Base-by-base conservation (phyloP, 257 asterid genomes). In the Rehmannia glutinosa region DNA sequence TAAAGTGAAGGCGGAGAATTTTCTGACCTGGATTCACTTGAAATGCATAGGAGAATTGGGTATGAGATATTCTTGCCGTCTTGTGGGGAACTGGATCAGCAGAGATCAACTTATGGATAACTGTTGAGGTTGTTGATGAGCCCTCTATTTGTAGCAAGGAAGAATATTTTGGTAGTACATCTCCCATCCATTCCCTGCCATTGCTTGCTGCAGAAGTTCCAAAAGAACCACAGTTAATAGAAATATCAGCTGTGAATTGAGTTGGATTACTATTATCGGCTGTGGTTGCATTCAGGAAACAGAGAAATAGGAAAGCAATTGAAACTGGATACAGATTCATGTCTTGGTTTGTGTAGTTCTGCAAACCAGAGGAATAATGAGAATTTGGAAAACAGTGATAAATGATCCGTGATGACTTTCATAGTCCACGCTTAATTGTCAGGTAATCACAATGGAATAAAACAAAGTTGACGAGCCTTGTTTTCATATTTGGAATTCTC, bases 121-220 rank as follows among this genome's bases (percentile, higher is more conserved):
- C n/a, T n/a, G n/a, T n/a, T n/a, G n/a, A n/a, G 46, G 73, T 68
- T 13, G 77, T 54, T 20, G 87, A 83, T 46, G 56, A 68, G 15
- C 92, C 92, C 11, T 63, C 76, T 15, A 83, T 8, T 21, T 52
- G 74, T 10, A 77, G 60, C 25, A 43, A 39, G 27, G 56, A 24
- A 19, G 80, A 35, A 19, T 45, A 12, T 32, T 8, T 61, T 27
- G 70, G 49, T 9, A 27, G 43, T 1, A 17, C n/a, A 20, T 86
- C 92, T 68, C 82, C 15, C n/a, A 73, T 20, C 87, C 89, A 81
- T 32, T 75, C 10, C 49, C 76, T 73, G 43, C 87, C 86, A 59
- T 64, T 60, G 54, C 30, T 13, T 6, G 84, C 79, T 19, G 66
- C 42, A 41, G 57, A 70, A 51, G 42, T 21, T 30, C 71, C 66